A percentile compares a stretch with the other conserved stretches of the same genome.
These are phyloP conservation scores for Luffa aegyptiaca DNA, from an alignment of 306 rosid genomes.

Conservation along the genomic window DNA sequence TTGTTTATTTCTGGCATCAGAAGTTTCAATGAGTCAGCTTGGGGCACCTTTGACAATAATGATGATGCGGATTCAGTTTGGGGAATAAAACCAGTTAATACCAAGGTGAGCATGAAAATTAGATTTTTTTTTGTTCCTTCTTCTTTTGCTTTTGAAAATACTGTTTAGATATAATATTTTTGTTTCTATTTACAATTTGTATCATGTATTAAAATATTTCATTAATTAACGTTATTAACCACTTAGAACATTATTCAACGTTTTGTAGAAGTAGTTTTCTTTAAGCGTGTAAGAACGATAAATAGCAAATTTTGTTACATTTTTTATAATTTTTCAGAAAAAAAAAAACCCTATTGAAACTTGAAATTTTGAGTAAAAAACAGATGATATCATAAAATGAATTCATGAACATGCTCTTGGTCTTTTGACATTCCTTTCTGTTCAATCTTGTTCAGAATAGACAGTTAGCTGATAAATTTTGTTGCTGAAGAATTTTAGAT, in stretches of 20 bases:
- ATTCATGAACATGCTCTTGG: background rate
- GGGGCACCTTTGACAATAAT: constrained; percentile 84
- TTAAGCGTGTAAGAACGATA: background rate
- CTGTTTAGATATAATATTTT: background rate
- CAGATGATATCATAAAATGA: background rate
- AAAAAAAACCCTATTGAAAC: background rate
- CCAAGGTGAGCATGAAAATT: constrained; percentile 43
- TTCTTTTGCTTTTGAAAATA: background rate
- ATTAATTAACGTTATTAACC: background rate
- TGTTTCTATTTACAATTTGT: background rate
- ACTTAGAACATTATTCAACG: background rate
- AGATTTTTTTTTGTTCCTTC: background rate
- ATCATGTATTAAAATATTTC: background rate
- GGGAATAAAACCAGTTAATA: constrained; percentile 54
- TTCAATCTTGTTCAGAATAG: background rate
- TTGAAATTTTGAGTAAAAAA: background rate
- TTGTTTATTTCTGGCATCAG: constrained; percentile 32
- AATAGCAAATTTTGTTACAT: background rate
- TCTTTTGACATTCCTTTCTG: background rate
- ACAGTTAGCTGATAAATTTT: background rate
- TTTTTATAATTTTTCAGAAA: background rate
- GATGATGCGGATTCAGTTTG: constrained; percentile 86
- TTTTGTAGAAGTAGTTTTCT: background rate
- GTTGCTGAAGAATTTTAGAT: background rate
- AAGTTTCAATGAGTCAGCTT: constrained; percentile 73